Base-by-base conservation (phyloP, 2,329 filamentous ascomycete species). In the Gaeumannomyces sp. region DNA sequence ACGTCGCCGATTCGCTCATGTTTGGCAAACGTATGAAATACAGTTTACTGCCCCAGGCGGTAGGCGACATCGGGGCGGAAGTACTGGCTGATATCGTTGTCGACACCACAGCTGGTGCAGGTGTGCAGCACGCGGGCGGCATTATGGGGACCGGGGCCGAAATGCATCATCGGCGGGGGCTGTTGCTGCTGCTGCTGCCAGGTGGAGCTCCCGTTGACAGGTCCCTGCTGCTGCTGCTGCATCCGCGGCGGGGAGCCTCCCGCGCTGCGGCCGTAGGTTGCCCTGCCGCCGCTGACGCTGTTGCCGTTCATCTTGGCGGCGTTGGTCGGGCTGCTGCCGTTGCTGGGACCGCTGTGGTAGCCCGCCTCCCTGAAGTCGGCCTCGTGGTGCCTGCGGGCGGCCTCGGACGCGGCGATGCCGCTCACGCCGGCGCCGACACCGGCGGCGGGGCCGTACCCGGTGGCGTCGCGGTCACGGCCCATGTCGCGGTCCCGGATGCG, bases 401-500 rank as follows among this genome's bases (percentile, higher is more conserved):
- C 45, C 45, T 56, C 45, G 38, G 61, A 28, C 22, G 61, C 61
- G 22, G 45, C 45, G 45, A 25, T 56, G 61, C 61, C 45, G 45
- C 38, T 58, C 57, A 57, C n/a, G 65, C 64, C 28, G 64, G 65
- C 29, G 50, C 66, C 59, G 35, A 63, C 66, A 65, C 61, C 11
- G 67, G 68, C 60, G 68, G 69, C 22, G 45, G 45, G 19, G 61
- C 45, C 25, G 67, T 69, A n/a, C 64, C 65, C 5, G 59, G 58
- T 11, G 60, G 56, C 14, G 59, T 62, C 50, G 65, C 66, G 16
- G 66, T 67, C 71, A 64, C 67, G 25, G 66, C 65, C 28, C 68
- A 72, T 38, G 69, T 66, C 27, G 59, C 66, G 11, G 45, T 62
- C n/a, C 63, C 67, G 62, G 70, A 72, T 10, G 45, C 45, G 61